Conservation (phyloP, 2,329 filamentous ascomycete genomes). For the Biscogniauxia sp. region DNA sequence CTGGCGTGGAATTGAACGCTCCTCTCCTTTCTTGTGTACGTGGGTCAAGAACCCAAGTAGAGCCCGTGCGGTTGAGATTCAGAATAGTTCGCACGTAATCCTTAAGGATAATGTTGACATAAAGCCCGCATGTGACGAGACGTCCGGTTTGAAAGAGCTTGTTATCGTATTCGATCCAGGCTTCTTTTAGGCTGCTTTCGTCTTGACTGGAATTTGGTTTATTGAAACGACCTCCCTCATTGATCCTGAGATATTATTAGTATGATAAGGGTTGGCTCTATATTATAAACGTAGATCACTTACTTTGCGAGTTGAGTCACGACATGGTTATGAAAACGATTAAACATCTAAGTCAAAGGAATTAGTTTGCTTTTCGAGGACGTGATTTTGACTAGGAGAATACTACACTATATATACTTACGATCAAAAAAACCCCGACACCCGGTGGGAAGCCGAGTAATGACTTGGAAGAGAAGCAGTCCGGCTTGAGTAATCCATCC, state of each 20-base stretch:
- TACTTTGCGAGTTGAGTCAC: conserved; percentile 67
- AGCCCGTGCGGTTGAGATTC: conserved; percentile 47
- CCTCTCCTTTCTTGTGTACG: conserved; percentile 25
- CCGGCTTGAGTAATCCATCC: conserved; percentile 64
- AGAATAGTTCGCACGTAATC: conserved; percentile 40
- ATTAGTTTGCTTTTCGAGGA: neutral
- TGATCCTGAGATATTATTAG: conserved; percentile 52
- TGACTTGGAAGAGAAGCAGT: conserved; percentile 67
- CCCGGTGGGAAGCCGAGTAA: conserved; percentile 68
- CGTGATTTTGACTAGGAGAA: neutral
- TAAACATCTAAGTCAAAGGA: conserved; percentile 55
- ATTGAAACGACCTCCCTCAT: conserved; percentile 74
- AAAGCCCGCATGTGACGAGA: conserved; percentile 53
- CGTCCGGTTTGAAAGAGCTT: conserved; percentile 40
- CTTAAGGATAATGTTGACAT: conserved; percentile 47
- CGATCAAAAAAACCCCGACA: conserved; percentile 64
- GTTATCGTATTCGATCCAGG: conserved; percentile 34
- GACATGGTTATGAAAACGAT: conserved; percentile 81
- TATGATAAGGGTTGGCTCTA: neutral
- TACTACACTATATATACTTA: conserved; percentile 14
- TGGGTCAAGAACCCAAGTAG: conserved; percentile 32
- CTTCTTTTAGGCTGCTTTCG: conserved; percentile 1
- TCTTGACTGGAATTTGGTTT: conserved; percentile 45
- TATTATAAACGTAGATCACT: neutral
- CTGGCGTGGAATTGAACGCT: conserved; percentile 19